Percentiles rank a stretch among this genome's conserved stretches.
phyloP scores from a whole-genome alignment of 257 asterid species.

The Coffea canephora region DNA sequence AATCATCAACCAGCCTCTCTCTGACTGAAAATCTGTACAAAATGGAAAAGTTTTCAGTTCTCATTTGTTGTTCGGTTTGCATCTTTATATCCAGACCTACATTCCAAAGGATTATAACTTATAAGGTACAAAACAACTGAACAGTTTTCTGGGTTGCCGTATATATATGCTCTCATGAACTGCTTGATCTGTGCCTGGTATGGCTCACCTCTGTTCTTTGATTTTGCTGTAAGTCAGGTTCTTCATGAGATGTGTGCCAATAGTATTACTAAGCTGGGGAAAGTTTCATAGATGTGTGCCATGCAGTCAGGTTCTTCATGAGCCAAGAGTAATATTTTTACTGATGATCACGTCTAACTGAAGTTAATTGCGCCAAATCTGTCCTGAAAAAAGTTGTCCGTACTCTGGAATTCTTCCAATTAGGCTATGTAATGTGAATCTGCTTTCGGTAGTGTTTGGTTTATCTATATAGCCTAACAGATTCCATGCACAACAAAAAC shows the following conservation, averaged over 20 bases:
- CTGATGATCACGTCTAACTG: no score
- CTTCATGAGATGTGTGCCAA: no score
- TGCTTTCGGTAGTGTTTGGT: slow-evolving; percentile 23
- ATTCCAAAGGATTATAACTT: slow-evolving; percentile 41
- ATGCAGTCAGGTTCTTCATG: no score
- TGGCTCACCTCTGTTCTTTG: slow-evolving; percentile 38
- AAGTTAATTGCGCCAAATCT: background rate
- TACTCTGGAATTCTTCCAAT: background rate
- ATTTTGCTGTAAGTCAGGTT: no score
- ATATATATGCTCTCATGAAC: slow-evolving; percentile 58
- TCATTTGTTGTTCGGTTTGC: background rate
- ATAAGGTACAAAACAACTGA: slow-evolving; percentile 55
- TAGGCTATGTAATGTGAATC: slow-evolving; percentile 14
- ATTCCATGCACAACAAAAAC: slow-evolving; percentile 13
- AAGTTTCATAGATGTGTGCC: no score
- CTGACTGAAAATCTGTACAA: background rate
- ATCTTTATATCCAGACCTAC: slow-evolving; percentile 46
- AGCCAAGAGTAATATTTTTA: no score
- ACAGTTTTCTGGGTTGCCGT: slow-evolving; percentile 62
- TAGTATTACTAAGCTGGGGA: no score
- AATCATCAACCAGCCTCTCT: no score
- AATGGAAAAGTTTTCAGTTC: background rate
- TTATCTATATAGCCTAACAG: slow-evolving; percentile 19
- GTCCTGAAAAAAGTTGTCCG: background rate
- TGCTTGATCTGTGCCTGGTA: slow-evolving; percentile 73